Conservation (phyloP, 306 rosid genomes). For the Dryas alaskensis region DNA sequence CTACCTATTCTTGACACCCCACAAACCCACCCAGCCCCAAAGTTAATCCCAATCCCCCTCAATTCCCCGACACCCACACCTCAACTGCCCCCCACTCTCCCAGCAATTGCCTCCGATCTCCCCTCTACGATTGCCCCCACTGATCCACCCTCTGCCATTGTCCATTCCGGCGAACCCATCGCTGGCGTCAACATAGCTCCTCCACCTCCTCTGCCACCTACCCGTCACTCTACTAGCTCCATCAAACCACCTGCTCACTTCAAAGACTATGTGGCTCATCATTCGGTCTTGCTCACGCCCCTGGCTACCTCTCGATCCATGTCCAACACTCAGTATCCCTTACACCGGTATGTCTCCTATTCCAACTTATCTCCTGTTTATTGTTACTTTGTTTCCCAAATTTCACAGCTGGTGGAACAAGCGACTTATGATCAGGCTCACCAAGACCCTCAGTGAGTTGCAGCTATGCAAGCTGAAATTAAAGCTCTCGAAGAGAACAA, state of each 20-base stretch:
- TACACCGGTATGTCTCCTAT: slow-evolving; percentile 1
- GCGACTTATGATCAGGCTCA: background rate
- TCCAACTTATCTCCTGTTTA: background rate
- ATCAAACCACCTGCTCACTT: background rate
- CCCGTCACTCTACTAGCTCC: background rate
- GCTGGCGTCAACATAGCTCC: too few species aligned
- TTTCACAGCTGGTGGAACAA: background rate
- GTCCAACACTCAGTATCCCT: background rate
- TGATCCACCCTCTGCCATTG: too few species aligned
- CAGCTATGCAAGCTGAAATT: background rate
- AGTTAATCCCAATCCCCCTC: too few species aligned
- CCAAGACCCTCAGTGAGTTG: background rate
- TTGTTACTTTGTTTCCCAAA: background rate
- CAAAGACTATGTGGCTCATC: background rate
- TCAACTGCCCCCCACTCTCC: too few species aligned
- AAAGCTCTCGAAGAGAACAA: accelerated
- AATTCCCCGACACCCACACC: too few species aligned
- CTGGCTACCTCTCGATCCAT: background rate
- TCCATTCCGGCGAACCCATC: too few species aligned
- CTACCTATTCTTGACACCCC: too few species aligned
- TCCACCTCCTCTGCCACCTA: background rate
- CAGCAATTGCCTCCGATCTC: too few species aligned
- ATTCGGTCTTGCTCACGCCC: background rate
- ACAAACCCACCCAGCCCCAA: too few species aligned
- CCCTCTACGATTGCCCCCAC: too few species aligned